These are phyloP conservation scores for Tylopilus vinaceipallidus DNA, from an alignment of 768 basidiomycete genomes.

Conservation along the genomic window DNA sequence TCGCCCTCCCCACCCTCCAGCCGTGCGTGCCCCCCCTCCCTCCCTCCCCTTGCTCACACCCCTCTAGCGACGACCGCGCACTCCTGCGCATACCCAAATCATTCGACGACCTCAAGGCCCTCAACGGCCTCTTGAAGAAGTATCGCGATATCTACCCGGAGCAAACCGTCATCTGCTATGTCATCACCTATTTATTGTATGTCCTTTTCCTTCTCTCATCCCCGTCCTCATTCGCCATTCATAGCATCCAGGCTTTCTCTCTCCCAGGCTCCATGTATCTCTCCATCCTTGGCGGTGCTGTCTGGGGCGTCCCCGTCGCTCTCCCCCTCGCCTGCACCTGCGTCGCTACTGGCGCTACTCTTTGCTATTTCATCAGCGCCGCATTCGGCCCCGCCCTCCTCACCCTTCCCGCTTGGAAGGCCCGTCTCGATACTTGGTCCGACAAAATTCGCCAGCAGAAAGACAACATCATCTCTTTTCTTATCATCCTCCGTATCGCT, in stretches of 20 bases:
- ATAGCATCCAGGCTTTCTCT: constrained; percentile 92
- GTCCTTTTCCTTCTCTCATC: constrained; percentile 32
- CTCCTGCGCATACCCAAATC: constrained; percentile 82
- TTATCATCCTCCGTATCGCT: constrained; percentile 92
- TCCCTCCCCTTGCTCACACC: constrained; percentile 6
- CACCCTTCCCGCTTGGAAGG: constrained; percentile 81
- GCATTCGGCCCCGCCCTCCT: constrained; percentile 91
- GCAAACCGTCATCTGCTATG: constrained; percentile 84
- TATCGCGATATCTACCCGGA: constrained; percentile 87
- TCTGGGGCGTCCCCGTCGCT: constrained; percentile 87
- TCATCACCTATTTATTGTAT: constrained; percentile 89
- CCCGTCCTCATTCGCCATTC: constrained; percentile 8
- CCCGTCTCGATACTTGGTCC: constrained; percentile 78
- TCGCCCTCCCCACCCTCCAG: constrained; percentile 77
- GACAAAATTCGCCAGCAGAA: constrained; percentile 74
- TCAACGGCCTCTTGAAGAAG: constrained; percentile 86
- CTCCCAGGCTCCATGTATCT: constrained; percentile 98
- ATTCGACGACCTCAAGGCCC: constrained; percentile 80
- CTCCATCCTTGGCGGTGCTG: constrained; percentile 92
- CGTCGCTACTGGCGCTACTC: constrained; percentile 85
- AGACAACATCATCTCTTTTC: constrained; percentile 85
- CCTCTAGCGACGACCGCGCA: constrained; percentile 68
- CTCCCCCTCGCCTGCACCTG: constrained; percentile 90
- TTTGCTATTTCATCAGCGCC: constrained; percentile 91
- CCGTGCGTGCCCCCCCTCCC: constrained; percentile 48